Base-by-base conservation (phyloP, 371 early-diverging fungal genomes). In the Batkoa obscura region DNA sequence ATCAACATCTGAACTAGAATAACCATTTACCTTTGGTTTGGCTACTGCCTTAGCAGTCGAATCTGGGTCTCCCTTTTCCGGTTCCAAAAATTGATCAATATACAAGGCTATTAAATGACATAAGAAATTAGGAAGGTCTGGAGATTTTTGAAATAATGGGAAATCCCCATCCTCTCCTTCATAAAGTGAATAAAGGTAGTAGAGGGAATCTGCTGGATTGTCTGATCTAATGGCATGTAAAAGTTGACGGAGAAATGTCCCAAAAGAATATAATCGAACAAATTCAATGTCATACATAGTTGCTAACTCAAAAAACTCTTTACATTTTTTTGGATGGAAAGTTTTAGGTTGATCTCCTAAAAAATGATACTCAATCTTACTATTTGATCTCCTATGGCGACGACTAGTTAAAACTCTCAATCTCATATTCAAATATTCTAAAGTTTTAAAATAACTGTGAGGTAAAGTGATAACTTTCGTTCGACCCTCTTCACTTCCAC, bases 81-180 rank as follows among this genome's bases (percentile, higher is more conserved):
- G 43, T 3, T 60, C 13, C 3, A 46, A 34, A 30, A 59, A 59
- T 32, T 56, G 57, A 4, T 51, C 37, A 56, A 56, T 23, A 47
- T 53, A 2, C 10, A 45, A 32, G 34, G 37, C 0, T 45, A 57
- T 23, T 17, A 50, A 34, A 34, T 50, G 50, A 36, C 34, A 34
- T 34, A 50, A 4, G 50, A 50, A 50, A 2, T 34, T 17, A 36
- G 32, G 34, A 4, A 50, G 34, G n/a, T 50, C 50, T 4, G 50
- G 50, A 4, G 50, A 6, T 4, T 17, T 34, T 5, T 50, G 50
- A 5, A 50, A 34, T 12, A 50, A 36, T 13, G 17, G 32, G n/a
- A 50, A 36, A n/a, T 50, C 34, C 32, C 34, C 34, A 5, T 50
- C 50, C 6, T 17, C 17, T n/a, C n/a, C n/a, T n/a, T n/a, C n/a